Percentiles rank a stretch among this genome's conserved stretches.
These are phyloP conservation scores for Russula earlei DNA, from an alignment of 768 basidiomycete genomes.

Conservation along the genomic window DNA sequence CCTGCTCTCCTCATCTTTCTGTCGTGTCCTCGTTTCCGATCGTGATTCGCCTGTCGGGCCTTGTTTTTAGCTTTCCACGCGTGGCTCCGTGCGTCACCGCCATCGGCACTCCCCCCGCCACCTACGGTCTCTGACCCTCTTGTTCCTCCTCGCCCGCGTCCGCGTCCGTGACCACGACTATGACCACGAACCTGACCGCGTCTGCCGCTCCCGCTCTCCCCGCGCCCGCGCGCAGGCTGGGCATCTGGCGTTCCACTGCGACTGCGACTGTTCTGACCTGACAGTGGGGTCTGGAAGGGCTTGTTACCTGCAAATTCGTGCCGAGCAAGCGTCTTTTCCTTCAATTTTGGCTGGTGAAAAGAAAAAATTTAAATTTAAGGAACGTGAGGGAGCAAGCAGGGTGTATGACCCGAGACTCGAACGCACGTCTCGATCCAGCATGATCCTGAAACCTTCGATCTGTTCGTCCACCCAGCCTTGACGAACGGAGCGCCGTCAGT, in stretches of 20 bases:
- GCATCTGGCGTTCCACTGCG: slow-evolving; percentile 6
- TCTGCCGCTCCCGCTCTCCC: slow-evolving; percentile 16
- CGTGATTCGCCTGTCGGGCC: slow-evolving; percentile 60
- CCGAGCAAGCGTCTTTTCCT: slow-evolving; percentile 64
- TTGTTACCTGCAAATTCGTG: slow-evolving; percentile 70
- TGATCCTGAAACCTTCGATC: slow-evolving; percentile 86
- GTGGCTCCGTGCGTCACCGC: slow-evolving; percentile 39
- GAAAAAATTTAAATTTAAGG: not conserved
- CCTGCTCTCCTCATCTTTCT: slow-evolving; percentile 75
- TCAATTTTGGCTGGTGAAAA: slow-evolving; percentile 43
- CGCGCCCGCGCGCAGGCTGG: slow-evolving; percentile 13
- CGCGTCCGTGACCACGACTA: slow-evolving; percentile 22
- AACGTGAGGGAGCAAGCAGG: not conserved
- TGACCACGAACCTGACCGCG: slow-evolving; percentile 12
- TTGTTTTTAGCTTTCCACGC: slow-evolving; percentile 74
- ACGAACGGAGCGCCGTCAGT: not conserved
- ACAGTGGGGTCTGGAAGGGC: slow-evolving; percentile 2
- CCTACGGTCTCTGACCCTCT: no score
- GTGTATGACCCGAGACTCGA: not conserved
- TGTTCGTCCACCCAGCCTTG: slow-evolving; percentile 70
- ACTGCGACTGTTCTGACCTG: slow-evolving; percentile 7
- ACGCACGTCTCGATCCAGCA: slow-evolving; percentile 83
- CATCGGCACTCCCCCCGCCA: slow-evolving; percentile 31
- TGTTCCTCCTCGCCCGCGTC: slow-evolving; percentile 23
- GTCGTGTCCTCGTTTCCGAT: slow-evolving; percentile 78